Percentiles rank a stretch among this genome's conserved stretches.
Evolutionary conservation across 164 flowering plant genomes (phyloP).

Genomic region (Nymphaea colorata): DNA sequence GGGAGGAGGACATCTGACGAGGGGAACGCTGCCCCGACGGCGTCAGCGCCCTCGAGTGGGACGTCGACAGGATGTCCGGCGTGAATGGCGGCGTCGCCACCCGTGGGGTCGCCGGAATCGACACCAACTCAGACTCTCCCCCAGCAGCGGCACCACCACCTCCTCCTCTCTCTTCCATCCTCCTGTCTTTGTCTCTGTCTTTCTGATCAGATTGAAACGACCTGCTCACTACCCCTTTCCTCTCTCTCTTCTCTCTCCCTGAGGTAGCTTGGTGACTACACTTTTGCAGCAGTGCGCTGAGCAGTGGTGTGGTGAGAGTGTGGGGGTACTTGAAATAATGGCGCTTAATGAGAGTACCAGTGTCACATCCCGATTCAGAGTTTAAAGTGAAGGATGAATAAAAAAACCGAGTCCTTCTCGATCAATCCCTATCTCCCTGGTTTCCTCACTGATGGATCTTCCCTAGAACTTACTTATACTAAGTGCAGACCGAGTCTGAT

Average conservation of each 20-base stretch:
- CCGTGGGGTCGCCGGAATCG: slow-evolving; percentile 88
- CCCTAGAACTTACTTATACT: too few species aligned
- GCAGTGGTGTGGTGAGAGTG: background rate
- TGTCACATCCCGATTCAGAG: background rate
- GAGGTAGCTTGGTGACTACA: too few species aligned
- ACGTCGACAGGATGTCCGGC: slow-evolving; percentile 45
- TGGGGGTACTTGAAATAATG: background rate
- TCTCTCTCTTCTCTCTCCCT: background rate
- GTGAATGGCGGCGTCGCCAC: slow-evolving; percentile 35
- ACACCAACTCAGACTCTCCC: slow-evolving; percentile 74
- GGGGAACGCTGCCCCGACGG: slow-evolving; percentile 89
- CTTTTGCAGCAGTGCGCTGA: background rate
- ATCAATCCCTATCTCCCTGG: background rate
- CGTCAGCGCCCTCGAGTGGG: slow-evolving; percentile 17
- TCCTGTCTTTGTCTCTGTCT: background rate
- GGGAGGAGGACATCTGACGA: slow-evolving; percentile 18
- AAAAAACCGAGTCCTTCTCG: background rate
- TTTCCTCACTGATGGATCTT: too few species aligned
- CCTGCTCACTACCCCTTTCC: background rate
- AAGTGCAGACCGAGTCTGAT: background rate
- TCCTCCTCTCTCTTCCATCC: slow-evolving; percentile 51
- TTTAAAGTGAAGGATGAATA: background rate
- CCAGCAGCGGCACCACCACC: too few species aligned
- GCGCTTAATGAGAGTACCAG: background rate
- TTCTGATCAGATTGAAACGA: background rate